Conservation (phyloP, 2,329 filamentous ascomycete species). For the Periconia macrospinosa region DNA sequence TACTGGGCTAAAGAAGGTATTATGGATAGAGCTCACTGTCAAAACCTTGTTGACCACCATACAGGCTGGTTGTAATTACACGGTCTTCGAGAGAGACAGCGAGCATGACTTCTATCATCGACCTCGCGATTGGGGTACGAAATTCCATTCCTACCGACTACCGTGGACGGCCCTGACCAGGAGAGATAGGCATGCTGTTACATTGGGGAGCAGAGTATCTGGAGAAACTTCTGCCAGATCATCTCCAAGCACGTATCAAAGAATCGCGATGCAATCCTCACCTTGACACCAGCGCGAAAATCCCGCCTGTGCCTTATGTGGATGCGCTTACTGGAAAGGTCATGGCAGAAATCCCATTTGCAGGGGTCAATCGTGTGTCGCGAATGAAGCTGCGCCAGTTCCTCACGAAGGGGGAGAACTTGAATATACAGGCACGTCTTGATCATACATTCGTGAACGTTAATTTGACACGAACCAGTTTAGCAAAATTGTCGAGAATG, state of each 20-base stretch:
- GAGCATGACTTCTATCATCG: too few relatives aligned
- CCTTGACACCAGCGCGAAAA: conserved; percentile 15
- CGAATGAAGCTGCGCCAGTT: conserved; percentile 25
- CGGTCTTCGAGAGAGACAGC: too few relatives aligned
- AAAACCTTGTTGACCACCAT: too few relatives aligned
- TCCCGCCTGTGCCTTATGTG: conserved; percentile 21
- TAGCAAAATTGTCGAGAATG: conserved; percentile 3
- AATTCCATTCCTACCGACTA: too few relatives aligned
- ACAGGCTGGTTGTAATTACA: too few relatives aligned
- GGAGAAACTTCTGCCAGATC: conserved; percentile 17
- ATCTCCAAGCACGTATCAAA: conserved; percentile 19
- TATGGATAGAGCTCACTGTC: too few relatives aligned
- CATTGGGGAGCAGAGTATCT: conserved; percentile 25
- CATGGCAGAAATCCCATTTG: conserved; percentile 23
- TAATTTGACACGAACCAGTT: conserved; percentile 20
- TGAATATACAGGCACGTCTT: too few relatives aligned
- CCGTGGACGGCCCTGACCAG: conserved; percentile 17
- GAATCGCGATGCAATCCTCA: conserved; percentile 27
- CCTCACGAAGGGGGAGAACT: conserved; percentile 18
- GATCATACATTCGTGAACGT: conserved; percentile 11
- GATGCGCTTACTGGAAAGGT: conserved; percentile 28
- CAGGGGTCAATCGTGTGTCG: conserved; percentile 20
- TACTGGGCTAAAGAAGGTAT: too few relatives aligned
- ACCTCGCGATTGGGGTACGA: too few relatives aligned
- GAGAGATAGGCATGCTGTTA: conserved; percentile 32